Evolutionary conservation across 345 rosid species (phyloP).

Genomic region (Salix viminalis): DNA sequence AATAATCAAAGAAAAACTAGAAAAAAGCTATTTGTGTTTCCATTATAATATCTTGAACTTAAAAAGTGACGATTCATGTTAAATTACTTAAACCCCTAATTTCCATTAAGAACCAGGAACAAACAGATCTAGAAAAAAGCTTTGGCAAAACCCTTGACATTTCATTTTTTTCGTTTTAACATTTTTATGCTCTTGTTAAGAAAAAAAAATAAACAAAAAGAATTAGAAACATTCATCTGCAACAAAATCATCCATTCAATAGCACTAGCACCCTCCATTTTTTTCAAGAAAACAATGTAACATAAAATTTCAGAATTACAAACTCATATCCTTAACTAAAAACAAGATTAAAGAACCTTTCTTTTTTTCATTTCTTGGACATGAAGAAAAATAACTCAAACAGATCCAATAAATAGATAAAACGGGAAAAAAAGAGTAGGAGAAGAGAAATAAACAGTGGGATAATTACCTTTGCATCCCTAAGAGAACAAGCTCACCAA

Average conservation of each 20-base stretch:
- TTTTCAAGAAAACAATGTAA: neutral
- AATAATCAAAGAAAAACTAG: neutral
- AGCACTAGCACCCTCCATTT: neutral
- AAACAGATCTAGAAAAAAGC: neutral
- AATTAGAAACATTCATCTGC: neutral
- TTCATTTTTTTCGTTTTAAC: neutral
- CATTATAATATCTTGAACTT: neutral
- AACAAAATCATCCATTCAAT: neutral
- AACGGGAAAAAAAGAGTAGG: neutral
- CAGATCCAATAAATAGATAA: neutral
- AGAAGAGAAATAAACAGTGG: neutral
- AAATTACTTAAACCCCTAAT: no score
- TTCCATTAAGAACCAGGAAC: neutral
- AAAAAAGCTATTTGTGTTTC: neutral
- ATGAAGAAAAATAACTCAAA: neutral
- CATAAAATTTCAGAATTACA: neutral
- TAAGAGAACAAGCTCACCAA: slow-evolving; percentile 73
- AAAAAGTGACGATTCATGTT: neutral
- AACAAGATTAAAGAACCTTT: neutral
- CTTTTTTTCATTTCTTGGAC: neutral
- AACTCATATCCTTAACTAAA: neutral
- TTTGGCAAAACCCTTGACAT: neutral
- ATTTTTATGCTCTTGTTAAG: neutral
- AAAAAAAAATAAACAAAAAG: slow-evolving; percentile 9
- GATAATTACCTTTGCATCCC: slow-evolving; percentile 78